phyloP scores from a whole-genome alignment of 352 stramenopile genomes.

The Globisporangium echinulatum region DNA sequence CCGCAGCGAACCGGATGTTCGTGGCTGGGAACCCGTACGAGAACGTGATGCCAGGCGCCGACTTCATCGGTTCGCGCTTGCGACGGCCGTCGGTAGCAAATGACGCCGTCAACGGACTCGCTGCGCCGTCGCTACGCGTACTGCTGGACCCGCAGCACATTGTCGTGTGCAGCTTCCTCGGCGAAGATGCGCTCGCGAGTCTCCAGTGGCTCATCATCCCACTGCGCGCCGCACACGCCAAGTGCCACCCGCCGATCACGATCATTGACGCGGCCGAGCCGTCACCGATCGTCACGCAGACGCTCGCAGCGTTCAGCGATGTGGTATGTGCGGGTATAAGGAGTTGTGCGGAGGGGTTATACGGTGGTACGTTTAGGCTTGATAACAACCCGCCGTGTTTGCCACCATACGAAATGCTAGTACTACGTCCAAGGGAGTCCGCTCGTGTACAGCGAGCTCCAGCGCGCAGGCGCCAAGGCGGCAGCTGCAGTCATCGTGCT shows the following conservation, averaged over 20 bases:
- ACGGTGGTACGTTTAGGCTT: too few species aligned
- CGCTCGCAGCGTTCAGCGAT: conserved; percentile 47
- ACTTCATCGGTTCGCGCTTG: conserved; percentile 15
- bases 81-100: conserved; percentile 22
- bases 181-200: conserved; percentile 65
- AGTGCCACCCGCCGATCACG: conserved; percentile 61
- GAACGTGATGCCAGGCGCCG: conserved; percentile 18
- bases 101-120: conserved; percentile 18
- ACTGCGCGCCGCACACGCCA: conserved; percentile 42
- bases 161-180: conserved; percentile 80
- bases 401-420: conserved; percentile 15
- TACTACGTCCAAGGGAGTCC: conserved; percentile 79
- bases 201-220: conserved; percentile 75
- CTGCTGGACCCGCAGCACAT: conserved; percentile 64
- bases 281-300: conserved; percentile 35
- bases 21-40: conserved; percentile 41
- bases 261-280: conserved; percentile 70
- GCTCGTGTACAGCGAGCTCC: conserved; percentile 68
- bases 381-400: not conserved
- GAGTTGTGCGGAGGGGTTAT: too few species aligned
- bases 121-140: conserved; percentile 47
- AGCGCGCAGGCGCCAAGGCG: conserved; percentile 74
- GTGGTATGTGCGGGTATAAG: conserved; percentile 37
- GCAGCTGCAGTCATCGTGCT: conserved; percentile 75
- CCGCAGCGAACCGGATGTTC: conserved; percentile 22